Conservation (phyloP, 768 basidiomycete species). For the Amanita pseudoporphyria region DNA sequence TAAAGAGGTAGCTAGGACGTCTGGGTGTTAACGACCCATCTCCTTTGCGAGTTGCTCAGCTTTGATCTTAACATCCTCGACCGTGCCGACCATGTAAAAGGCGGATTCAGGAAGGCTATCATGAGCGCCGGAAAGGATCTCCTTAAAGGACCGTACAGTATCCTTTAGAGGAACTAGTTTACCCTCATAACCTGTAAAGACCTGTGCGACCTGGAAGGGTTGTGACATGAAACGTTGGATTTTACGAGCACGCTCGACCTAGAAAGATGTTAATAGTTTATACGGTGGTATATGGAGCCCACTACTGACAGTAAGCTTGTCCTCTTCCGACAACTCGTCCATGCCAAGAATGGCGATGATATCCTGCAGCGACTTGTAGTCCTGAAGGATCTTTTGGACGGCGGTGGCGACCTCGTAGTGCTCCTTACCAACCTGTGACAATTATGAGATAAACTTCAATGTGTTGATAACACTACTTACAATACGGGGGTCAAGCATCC, state of each 20-base stretch:
- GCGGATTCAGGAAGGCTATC: conserved; percentile 91
- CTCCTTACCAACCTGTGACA: conserved; percentile 63
- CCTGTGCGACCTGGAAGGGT: conserved; percentile 99
- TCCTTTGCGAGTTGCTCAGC: conserved; percentile 97
- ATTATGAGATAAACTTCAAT: neutral
- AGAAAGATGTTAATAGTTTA: neutral
- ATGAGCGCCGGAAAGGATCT: conserved; percentile 86
- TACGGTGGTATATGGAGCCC: neutral
- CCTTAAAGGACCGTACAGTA: conserved; percentile 94
- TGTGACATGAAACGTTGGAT: conserved; percentile 99
- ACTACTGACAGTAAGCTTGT: conserved; percentile 85
- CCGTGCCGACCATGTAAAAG: conserved; percentile 98
- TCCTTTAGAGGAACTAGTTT: conserved; percentile 96
- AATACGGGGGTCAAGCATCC: conserved; percentile 99
- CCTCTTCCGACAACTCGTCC: conserved; percentile 99
- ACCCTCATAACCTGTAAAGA: conserved; percentile 99
- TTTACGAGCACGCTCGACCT: conserved; percentile 97
- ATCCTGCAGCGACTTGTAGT: conserved; percentile 96
- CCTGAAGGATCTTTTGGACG: conserved; percentile 95
- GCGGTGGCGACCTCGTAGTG: conserved; percentile 97
- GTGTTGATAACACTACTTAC: conserved; percentile 33
- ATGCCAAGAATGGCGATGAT: conserved; percentile 99
- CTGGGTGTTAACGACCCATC: conserved; percentile 44
- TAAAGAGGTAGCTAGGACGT: conserved; percentile 4
- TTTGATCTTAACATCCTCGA: conserved; percentile 95